phyloP scores from a whole-genome alignment of 805 yeast genomes.

The Dipodascus albidus region DNA sequence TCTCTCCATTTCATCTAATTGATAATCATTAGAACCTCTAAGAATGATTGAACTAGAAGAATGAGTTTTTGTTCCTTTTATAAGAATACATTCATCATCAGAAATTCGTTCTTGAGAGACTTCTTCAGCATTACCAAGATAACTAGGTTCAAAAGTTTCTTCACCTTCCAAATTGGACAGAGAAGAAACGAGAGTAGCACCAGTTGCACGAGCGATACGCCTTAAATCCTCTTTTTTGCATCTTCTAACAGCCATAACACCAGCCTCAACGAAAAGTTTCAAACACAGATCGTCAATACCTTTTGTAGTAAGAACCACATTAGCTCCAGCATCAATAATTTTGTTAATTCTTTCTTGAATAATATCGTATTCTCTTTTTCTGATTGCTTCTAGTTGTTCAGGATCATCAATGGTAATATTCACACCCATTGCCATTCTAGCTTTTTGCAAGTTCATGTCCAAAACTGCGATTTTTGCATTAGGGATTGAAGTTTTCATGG shows the following conservation, averaged over 20 bases:
- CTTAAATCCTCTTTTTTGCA: conserved; percentile 94
- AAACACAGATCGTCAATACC: conserved; percentile 90
- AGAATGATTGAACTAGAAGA: conserved; percentile 83
- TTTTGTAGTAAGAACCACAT: conserved; percentile 84
- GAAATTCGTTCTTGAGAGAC: conserved; percentile 84
- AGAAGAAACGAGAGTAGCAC: conserved; percentile 79
- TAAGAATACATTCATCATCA: conserved; percentile 92
- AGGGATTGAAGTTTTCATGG: conserved; percentile 66
- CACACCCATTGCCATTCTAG: conserved; percentile 97
- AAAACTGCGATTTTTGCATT: conserved; percentile 77
- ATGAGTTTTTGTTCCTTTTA: conserved; percentile 83
- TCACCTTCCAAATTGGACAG: conserved; percentile 95
- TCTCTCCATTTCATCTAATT: conserved; percentile 97
- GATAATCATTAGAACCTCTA: conserved; percentile 90
- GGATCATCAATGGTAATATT: conserved; percentile 96
- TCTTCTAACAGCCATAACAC: conserved; percentile 92
- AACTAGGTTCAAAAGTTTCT: conserved; percentile 76
- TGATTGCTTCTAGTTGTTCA: conserved; percentile 85
- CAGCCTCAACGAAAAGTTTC: conserved; percentile 83
- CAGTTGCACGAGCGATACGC: conserved; percentile 96
- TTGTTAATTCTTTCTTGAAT: conserved; percentile 72
- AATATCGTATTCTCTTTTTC: conserved; percentile 81
- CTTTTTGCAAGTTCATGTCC: conserved; percentile 89
- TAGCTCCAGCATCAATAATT: conserved; percentile 80
- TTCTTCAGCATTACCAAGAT: conserved; percentile 81